Evolutionary conservation across 768 basidiomycete genomes (phyloP), one percentile per base, ranked within the genome.

Genomic region (Hydnomerulius pinastri): DNA sequence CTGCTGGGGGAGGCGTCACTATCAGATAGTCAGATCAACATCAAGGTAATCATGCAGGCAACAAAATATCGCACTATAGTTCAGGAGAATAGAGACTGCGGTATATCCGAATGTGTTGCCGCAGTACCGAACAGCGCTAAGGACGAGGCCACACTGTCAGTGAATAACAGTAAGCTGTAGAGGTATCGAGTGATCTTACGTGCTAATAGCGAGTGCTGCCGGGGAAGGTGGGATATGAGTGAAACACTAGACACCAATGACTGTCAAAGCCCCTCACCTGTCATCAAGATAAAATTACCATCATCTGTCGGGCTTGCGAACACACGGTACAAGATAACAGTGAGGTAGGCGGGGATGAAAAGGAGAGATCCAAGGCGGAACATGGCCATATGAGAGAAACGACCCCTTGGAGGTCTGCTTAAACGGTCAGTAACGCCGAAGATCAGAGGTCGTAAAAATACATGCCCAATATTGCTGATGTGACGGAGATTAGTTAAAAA

Each of bases 81-180:
- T 91, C 5, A 96, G 74, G 10, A 95, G 77, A 45, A 96, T 91
- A 23, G 92, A 86, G 52, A 97, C 82, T 1, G 93, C 80, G 0
- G 97, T 98, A 70, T 96, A 98, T 15, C 81, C 82, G 69, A 96
- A 95, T 1, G 90, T 94, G 56, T 76, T 82, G 23, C 90, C 94
- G 62, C 91, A 92, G 66, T 87, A 98, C 47, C 94, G 82, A 43
- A 92, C 69, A 32, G 93, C 92, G 29, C 92, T 95, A 60, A n/a
- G n/a, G n/a, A n/a, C 41, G 52, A 1, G 4, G 36, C 53, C 35
- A 8, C 21, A 2, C 2, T 15, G 20, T 53, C 36, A 48, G 43
- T 36, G 18, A 27, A 27, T 2, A 4, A 17, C 2, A 10, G 43
- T 36, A 18, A 53, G 33, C 27, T 29, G 25, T 6, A 25, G 10